Conservation (phyloP, 306 rosid genomes). For the Sphenostylis stenocarpa region DNA sequence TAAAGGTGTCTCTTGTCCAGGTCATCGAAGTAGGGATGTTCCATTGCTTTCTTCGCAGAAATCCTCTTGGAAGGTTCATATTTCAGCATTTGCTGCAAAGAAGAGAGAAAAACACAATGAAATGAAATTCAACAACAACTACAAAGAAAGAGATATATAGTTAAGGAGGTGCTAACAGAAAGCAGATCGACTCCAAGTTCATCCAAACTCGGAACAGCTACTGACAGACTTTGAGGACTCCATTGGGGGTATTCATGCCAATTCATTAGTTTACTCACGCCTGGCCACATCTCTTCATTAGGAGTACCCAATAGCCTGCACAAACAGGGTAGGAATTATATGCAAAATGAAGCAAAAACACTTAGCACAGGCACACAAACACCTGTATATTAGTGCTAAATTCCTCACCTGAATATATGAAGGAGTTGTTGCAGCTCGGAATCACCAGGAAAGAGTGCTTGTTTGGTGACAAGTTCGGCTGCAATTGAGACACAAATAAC, state of each 20-base stretch:
- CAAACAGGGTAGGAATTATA: neutral
- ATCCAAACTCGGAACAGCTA: constrained; percentile 72
- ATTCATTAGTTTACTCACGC: constrained; percentile 83
- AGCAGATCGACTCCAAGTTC: constrained; percentile 65
- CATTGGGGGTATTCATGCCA: constrained; percentile 99
- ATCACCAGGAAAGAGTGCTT: constrained; percentile 90
- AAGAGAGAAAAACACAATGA: neutral
- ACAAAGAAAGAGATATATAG: neutral
- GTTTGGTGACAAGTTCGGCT: constrained; percentile 91
- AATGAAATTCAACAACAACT: neutral
- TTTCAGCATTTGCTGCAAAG: constrained; percentile 76
- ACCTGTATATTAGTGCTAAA: neutral
- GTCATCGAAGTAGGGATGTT: constrained; percentile 71
- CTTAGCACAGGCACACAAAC: neutral
- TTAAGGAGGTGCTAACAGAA: constrained; percentile 39
- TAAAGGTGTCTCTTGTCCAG: constrained; percentile 38
- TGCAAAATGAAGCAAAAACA: neutral
- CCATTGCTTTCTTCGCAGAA: constrained; percentile 96
- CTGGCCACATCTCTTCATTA: constrained; percentile 90
- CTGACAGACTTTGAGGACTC: constrained; percentile 67
- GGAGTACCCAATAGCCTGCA: constrained; percentile 91
- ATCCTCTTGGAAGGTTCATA: constrained; percentile 72
- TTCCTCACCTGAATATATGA: constrained; percentile 78
- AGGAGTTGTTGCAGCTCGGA: constrained; percentile 98
- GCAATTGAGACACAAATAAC: neutral